Percentiles rank a stretch among this genome's conserved stretches.
Evolutionary conservation across 345 rosid genomes (phyloP).

Genomic region (Excoecaria cochinchinensis): DNA sequence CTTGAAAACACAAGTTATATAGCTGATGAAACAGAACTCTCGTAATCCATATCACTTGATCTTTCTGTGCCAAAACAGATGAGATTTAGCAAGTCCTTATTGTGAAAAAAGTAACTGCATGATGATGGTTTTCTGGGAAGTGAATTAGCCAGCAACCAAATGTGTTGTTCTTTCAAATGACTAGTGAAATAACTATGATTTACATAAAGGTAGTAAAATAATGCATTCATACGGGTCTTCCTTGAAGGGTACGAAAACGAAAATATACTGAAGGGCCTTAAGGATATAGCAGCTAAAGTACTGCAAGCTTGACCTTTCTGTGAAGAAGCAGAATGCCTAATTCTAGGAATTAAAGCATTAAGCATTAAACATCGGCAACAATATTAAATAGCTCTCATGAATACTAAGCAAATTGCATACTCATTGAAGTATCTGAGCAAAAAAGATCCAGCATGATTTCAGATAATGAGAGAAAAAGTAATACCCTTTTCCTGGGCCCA

Average conservation of each 20-base stretch:
- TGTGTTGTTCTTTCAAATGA: background rate
- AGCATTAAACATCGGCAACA: background rate
- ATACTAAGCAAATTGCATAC: background rate
- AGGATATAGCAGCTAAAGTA: background rate
- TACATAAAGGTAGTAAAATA: background rate
- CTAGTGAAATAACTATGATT: background rate
- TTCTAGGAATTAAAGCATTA: background rate
- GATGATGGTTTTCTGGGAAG: background rate
- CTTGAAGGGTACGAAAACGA: background rate
- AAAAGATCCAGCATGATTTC: background rate
- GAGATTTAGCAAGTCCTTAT: background rate
- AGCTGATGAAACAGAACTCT: background rate
- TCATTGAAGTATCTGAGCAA: background rate
- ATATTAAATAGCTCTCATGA: background rate
- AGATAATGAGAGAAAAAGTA: slow-evolving; percentile 12
- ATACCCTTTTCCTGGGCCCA: slow-evolving; percentile 90
- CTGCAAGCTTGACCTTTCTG: background rate
- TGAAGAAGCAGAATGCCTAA: background rate
- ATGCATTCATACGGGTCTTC: too few species aligned
- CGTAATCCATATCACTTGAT: background rate
- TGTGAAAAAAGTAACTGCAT: background rate
- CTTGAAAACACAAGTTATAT: background rate
- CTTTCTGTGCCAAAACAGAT: background rate
- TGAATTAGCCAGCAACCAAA: background rate
- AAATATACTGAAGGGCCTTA: background rate